Percentiles rank a stretch among this genome's conserved stretches.
Conservation (phyloP, 768 basidiomycete genomes). For the Termitomyces sp. region DNA sequence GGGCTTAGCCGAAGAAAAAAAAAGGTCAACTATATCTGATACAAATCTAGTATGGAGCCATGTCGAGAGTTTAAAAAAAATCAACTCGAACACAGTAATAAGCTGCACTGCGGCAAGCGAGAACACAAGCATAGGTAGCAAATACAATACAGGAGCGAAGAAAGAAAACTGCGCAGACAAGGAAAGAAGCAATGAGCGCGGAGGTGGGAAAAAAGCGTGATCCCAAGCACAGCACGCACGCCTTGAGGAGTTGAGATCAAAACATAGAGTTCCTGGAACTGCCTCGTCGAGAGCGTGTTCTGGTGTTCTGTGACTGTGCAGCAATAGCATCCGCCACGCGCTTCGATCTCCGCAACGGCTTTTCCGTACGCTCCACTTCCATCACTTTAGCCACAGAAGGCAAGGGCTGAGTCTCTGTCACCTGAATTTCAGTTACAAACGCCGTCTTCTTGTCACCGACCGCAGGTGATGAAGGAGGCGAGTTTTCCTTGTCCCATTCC, state of each 20-base stretch:
- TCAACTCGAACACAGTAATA: slow-evolving; percentile 10
- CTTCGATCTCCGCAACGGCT: slow-evolving; percentile 56
- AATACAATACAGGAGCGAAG: background rate
- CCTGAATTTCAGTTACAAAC: background rate
- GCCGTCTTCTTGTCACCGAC: slow-evolving; percentile 10
- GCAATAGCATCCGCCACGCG: slow-evolving; percentile 58
- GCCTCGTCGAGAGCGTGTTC: slow-evolving; percentile 32
- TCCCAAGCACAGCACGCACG: slow-evolving; percentile 6
- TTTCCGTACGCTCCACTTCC: slow-evolving; percentile 15
- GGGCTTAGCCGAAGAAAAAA: background rate
- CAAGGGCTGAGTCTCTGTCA: background rate
- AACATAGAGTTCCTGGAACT: slow-evolving; percentile 34
- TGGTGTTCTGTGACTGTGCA: slow-evolving; percentile 37
- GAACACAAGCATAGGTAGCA: slow-evolving; percentile 4
- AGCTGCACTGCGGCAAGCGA: slow-evolving; percentile 3
- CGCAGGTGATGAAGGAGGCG: slow-evolving; percentile 8
- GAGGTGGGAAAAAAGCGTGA: background rate
- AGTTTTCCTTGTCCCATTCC: slow-evolving; percentile 43
- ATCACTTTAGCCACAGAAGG: background rate
- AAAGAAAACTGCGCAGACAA: slow-evolving; percentile 3
- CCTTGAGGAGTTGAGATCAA: slow-evolving; percentile 14
- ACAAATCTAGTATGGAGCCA: slow-evolving; percentile 19
- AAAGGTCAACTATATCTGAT: slow-evolving; percentile 25
- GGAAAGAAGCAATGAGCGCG: slow-evolving; percentile 7
- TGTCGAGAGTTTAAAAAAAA: background rate